phyloP scores from a whole-genome alignment of 352 stramenopile species.

The Globisporangium cylindrosporum region DNA sequence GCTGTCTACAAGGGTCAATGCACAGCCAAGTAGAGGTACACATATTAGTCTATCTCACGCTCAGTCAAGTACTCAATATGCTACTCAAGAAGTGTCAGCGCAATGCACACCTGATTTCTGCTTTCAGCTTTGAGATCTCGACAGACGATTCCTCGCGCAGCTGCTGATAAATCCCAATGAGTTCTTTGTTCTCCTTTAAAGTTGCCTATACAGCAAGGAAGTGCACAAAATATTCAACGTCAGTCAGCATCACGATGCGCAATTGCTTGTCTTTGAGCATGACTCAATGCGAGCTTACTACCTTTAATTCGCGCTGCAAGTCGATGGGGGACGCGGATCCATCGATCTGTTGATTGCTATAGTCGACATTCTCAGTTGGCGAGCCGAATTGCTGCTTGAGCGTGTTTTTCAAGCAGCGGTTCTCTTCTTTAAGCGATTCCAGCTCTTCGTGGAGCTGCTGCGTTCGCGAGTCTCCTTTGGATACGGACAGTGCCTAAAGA shows the following conservation, averaged over 20 bases:
- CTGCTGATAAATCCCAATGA: slow-evolving; percentile 72
- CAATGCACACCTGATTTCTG: slow-evolving; percentile 52
- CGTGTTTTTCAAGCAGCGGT: slow-evolving; percentile 62
- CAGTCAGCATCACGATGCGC: background rate
- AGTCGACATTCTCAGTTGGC: slow-evolving; percentile 19
- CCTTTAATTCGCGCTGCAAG: slow-evolving; percentile 48
- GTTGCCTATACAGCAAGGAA: slow-evolving; percentile 31
- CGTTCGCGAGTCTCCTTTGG: slow-evolving; percentile 19
- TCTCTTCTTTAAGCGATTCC: slow-evolving; percentile 50
- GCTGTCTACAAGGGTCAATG: slow-evolving; percentile 2
- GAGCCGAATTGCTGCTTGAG: slow-evolving; percentile 50
- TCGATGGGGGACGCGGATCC: slow-evolving; percentile 27
- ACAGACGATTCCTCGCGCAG: slow-evolving; percentile 49
- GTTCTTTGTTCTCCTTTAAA: slow-evolving; percentile 70
- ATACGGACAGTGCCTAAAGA: slow-evolving; percentile 12
- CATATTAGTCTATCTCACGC: background rate
- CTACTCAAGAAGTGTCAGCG: background rate
- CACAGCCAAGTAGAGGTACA: background rate
- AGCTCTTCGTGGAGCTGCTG: slow-evolving; percentile 39
- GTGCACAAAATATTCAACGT: background rate
- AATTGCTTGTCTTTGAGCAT: background rate
- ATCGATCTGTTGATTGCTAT: slow-evolving; percentile 1
- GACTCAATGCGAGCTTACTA: slow-evolving; percentile 6
- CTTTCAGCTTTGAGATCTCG: slow-evolving; percentile 44
- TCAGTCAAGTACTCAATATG: background rate